Evolutionary conservation across 2,329 filamentous ascomycete species (phyloP).

Genomic region (Lecanicillium sp.): DNA sequence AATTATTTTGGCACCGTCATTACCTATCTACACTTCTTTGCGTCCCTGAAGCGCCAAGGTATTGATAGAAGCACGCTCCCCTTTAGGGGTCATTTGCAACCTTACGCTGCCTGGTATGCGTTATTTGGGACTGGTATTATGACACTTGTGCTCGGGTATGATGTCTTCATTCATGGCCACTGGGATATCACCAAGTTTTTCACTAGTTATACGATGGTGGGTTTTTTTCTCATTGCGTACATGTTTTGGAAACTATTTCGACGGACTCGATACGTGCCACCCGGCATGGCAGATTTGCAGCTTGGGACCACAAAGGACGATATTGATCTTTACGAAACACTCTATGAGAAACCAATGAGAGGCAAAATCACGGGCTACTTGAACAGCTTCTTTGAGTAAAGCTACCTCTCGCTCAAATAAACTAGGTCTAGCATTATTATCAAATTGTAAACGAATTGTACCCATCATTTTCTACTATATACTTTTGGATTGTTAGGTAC

Average conservation of each 20-base stretch:
- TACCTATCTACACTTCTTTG: constrained; percentile 48
- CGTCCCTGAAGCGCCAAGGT: constrained; percentile 39
- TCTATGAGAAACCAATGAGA: constrained; percentile 1
- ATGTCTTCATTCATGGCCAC: constrained; percentile 39
- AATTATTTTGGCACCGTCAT: constrained; percentile 48
- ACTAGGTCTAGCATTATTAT: too few species aligned
- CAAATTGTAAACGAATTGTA: too few species aligned
- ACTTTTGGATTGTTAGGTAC: too few species aligned
- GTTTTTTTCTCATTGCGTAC: constrained; percentile 45
- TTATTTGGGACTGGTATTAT: constrained; percentile 43
- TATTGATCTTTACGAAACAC: constrained; percentile 1
- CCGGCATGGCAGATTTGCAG: neutral
- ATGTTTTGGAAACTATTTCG: constrained; percentile 37
- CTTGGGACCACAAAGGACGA: neutral
- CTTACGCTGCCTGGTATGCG: constrained; percentile 41
- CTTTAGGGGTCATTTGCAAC: constrained; percentile 53
- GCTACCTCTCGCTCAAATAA: too few species aligned
- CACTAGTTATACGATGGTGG: constrained; percentile 47
- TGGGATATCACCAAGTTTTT: constrained; percentile 47
- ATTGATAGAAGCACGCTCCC: constrained; percentile 44
- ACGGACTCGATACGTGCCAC: neutral
- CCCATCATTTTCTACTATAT: too few species aligned
- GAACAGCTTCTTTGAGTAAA: constrained; percentile 4
- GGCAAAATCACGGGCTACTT: constrained; percentile 1
- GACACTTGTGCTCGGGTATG: constrained; percentile 49